These are phyloP conservation scores for Hanseniaspora mollemarum DNA, from an alignment of 805 yeast genomes.

Conservation along the genomic window DNA sequence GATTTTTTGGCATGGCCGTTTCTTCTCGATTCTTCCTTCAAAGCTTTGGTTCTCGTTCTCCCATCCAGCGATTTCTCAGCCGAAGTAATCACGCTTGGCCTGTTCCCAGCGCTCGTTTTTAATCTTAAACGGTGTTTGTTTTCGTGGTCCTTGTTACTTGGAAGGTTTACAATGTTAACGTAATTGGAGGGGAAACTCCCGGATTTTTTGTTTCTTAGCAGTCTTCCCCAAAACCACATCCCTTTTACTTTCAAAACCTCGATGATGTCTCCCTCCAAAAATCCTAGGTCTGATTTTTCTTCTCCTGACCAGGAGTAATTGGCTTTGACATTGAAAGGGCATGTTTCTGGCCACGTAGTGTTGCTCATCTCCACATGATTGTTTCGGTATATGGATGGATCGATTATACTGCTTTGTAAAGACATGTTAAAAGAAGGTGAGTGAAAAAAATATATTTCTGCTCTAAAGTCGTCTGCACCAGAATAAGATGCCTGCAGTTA, in stretches of 20 bases:
- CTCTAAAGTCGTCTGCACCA: too few species aligned
- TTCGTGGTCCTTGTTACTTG: conserved; percentile 29
- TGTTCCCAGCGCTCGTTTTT: neutral
- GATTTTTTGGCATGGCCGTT: neutral
- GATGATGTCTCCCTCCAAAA: conserved; percentile 83
- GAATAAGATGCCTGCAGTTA: too few species aligned
- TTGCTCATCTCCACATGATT: neutral
- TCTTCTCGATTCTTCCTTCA: neutral
- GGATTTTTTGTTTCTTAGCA: conserved; percentile 64
- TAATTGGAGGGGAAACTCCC: conserved; percentile 85
- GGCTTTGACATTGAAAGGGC: conserved; percentile 71
- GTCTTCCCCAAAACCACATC: conserved; percentile 80
- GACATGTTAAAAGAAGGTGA: neutral
- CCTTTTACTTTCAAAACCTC: conserved; percentile 82
- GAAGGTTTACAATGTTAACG: conserved; percentile 41
- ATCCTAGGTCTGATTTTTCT: conserved; percentile 78
- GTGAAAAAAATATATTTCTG: neutral
- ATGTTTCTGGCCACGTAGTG: conserved; percentile 29
- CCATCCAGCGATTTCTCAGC: neutral
- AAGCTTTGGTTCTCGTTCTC: neutral
- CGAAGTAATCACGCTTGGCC: neutral
- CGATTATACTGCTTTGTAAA: too few species aligned
- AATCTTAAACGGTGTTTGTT: neutral
- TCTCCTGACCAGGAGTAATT: conserved; percentile 91
- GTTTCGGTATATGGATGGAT: neutral